Evolutionary conservation across 352 stramenopile genomes (phyloP).

Genomic region (Elongisporangium anandrum): DNA sequence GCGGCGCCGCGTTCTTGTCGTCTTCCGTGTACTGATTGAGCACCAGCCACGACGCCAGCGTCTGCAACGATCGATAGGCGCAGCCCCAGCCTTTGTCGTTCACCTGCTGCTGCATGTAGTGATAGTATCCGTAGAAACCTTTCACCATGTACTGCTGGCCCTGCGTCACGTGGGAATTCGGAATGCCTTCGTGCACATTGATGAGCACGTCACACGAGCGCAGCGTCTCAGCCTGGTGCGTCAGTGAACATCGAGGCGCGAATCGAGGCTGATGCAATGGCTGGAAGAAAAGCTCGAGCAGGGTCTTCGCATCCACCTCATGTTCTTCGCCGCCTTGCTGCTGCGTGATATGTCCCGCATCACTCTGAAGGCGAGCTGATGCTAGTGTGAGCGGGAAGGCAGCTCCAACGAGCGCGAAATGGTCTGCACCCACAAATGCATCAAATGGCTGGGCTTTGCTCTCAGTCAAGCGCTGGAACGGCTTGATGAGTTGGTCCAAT

Average conservation of each 20-base stretch:
- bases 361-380: conserved; percentile 3
- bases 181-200: conserved; percentile 71
- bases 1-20: conserved; percentile 11
- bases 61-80: conserved; percentile 85
- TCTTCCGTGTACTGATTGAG: conserved; percentile 60
- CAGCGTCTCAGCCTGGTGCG: conserved; percentile 23
- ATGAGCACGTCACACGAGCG: conserved; percentile 41
- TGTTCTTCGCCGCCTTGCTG: conserved; percentile 3
- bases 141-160: conserved; percentile 49
- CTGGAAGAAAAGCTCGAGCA: conserved; percentile 37
- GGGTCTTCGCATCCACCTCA: conserved; percentile 9
- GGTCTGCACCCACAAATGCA: conserved; percentile 19
- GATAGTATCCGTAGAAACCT: conserved; percentile 82
- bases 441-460: background rate
- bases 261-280: conserved; percentile 39
- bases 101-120: conserved; percentile 77
- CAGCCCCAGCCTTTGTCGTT: conserved; percentile 90
- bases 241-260: conserved; percentile 32
- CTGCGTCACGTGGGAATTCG: conserved; percentile 25
- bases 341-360: background rate
- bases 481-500: conserved; percentile 17
- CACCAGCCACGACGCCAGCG: conserved; percentile 74
- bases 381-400: conserved; percentile 45
- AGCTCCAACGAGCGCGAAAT: conserved; percentile 42
- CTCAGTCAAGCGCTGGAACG: conserved; percentile 1